A percentile compares a stretch with the other conserved stretches of the same genome.
Conservation (phyloP, 257 asterid species). For the Nicotiana obtusifolia region DNA sequence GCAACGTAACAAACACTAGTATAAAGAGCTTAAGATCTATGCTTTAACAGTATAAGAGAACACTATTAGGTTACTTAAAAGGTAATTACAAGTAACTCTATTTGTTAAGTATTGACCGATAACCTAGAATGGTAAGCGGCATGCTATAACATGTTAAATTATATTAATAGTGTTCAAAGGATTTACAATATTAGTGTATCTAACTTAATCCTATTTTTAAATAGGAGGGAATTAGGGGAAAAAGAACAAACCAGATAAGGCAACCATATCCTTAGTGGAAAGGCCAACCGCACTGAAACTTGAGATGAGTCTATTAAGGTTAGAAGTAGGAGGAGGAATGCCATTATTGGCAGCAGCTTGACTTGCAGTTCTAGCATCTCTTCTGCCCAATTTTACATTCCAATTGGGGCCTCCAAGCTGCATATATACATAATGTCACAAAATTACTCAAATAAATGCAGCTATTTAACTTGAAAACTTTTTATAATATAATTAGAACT, state of each 20-base stretch:
- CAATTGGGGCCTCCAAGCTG: constrained; percentile 80
- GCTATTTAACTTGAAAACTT: not conserved
- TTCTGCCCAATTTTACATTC: constrained; percentile 74
- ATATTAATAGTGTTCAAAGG: too few relatives aligned
- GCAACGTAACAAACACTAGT: too few relatives aligned
- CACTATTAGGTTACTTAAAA: too few relatives aligned
- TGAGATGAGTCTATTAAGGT: constrained; percentile 54
- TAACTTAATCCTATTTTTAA: too few relatives aligned
- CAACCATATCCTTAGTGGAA: constrained; percentile 66
- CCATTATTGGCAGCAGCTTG: constrained; percentile 60
- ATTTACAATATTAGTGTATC: too few relatives aligned
- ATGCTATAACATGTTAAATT: too few relatives aligned
- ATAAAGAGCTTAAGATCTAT: too few relatives aligned
- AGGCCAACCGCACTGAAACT: constrained; percentile 63
- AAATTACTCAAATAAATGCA: not conserved
- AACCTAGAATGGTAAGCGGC: too few relatives aligned
- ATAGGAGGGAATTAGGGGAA: not conserved
- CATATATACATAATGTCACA: not conserved
- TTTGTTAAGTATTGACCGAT: too few relatives aligned
- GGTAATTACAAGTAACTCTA: too few relatives aligned
- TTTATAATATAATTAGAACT: not conserved
- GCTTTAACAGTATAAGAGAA: too few relatives aligned
- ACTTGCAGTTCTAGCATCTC: constrained; percentile 83
- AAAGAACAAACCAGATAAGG: constrained; percentile 55
- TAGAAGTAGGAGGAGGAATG: constrained; percentile 74